phyloP scores from a whole-genome alignment of 805 yeast species.

The Nakazawaea populi region DNA sequence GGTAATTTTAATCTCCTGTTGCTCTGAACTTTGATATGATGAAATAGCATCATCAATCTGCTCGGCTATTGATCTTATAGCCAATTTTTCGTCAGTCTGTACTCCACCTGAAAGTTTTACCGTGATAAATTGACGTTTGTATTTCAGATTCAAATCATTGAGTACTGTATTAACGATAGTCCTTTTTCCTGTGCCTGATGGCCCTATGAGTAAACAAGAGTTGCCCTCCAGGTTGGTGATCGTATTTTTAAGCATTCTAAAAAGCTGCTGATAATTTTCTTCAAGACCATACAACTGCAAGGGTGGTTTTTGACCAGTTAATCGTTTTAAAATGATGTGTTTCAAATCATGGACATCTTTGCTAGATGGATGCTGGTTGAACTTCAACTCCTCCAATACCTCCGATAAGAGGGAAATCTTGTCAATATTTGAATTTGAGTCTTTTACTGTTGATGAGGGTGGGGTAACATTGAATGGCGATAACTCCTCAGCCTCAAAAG shows the following conservation, averaged over 20 bases:
- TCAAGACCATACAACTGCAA: slow-evolving; percentile 28
- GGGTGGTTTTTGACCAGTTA: not conserved
- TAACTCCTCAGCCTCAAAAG: too few relatives aligned
- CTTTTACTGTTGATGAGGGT: too few relatives aligned
- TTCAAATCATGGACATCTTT: not conserved
- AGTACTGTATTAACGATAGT: slow-evolving; percentile 55
- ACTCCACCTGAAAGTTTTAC: slow-evolving; percentile 64
- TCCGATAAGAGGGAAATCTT: not conserved
- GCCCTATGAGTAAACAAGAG: slow-evolving; percentile 76
- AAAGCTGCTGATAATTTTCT: slow-evolving; percentile 43
- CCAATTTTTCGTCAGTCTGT: slow-evolving; percentile 70
- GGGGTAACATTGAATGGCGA: too few relatives aligned
- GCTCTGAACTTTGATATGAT: slow-evolving; percentile 5
- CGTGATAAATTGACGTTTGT: slow-evolving; percentile 49
- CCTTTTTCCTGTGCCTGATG: slow-evolving; percentile 74
- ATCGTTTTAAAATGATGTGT: not conserved
- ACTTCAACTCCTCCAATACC: not conserved
- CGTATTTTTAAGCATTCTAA: slow-evolving; percentile 55
- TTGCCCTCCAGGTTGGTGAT: slow-evolving; percentile 69
- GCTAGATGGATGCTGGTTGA: not conserved
- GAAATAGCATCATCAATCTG: slow-evolving; percentile 53
- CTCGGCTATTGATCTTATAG: slow-evolving; percentile 79
- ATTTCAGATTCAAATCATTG: slow-evolving; percentile 30
- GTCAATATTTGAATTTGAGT: too few relatives aligned
- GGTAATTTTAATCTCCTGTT: slow-evolving; percentile 11